Conservation (phyloP, 345 rosid species). For the Boechera retrofracta region DNA sequence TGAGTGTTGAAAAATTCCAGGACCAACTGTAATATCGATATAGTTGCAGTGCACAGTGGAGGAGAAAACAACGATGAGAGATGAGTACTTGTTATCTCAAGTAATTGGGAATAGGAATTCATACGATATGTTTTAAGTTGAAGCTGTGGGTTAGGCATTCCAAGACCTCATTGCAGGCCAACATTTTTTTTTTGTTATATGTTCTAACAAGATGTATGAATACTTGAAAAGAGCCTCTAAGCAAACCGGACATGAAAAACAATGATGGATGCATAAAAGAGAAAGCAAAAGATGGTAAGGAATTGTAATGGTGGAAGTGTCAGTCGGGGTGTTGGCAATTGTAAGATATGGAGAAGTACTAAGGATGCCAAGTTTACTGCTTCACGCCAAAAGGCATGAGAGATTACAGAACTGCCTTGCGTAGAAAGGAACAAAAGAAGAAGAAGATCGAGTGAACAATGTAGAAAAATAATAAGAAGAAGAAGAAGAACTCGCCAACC, state of each 20-base stretch:
- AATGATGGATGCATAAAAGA: neutral
- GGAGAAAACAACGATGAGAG: neutral
- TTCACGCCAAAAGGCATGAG: too few species aligned
- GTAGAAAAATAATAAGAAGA: too few species aligned
- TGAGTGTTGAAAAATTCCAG: neutral
- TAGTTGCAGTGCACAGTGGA: neutral
- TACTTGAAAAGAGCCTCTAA: neutral
- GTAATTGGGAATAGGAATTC: neutral
- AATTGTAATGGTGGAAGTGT: neutral
- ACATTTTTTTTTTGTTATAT: neutral
- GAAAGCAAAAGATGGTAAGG: neutral
- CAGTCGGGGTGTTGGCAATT: too few species aligned
- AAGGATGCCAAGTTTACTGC: too few species aligned
- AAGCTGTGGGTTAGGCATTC: neutral
- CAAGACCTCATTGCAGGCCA: conserved; percentile 8
- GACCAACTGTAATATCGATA: neutral
- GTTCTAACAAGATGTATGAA: neutral
- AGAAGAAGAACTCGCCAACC: too few species aligned
- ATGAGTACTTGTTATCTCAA: neutral
- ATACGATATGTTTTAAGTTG: neutral
- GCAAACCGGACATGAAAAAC: neutral
- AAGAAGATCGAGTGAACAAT: too few species aligned
- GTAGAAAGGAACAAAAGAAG: too few species aligned
- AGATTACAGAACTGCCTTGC: too few species aligned
- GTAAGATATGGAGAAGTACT: too few species aligned